A percentile compares a stretch with the other conserved stretches of the same genome.
These are phyloP conservation scores for Heteromeles arbutifolia DNA, from an alignment of 306 rosid genomes.

Conservation along the genomic window DNA sequence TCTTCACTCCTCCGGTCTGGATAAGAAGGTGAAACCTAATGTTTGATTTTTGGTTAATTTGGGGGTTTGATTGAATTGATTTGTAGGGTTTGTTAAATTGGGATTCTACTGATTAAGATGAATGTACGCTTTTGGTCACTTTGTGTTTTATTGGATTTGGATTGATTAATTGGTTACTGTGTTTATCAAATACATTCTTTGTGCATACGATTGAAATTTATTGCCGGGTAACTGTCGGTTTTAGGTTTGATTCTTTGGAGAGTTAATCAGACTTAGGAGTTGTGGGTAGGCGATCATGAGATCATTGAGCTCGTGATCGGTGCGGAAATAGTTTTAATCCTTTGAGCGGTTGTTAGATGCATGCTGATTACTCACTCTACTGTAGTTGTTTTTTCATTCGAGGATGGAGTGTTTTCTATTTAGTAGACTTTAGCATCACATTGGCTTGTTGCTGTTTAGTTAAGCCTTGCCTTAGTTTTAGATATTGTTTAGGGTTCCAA, in stretches of 20 bases:
- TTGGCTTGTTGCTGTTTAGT: background rate
- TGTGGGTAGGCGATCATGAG: background rate
- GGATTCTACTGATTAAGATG: background rate
- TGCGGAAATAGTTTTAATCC: background rate
- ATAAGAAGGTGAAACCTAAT: conserved; percentile 35
- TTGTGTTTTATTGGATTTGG: background rate
- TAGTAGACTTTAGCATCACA: background rate
- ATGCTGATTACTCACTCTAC: background rate
- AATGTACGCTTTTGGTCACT: background rate
- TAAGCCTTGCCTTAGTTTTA: background rate
- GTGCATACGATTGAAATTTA: background rate
- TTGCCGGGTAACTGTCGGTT: background rate
- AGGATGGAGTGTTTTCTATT: background rate
- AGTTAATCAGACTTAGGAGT: background rate
- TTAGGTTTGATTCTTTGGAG: background rate
- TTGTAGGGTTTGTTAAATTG: background rate
- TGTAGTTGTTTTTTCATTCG: background rate
- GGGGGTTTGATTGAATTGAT: background rate
- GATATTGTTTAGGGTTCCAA: background rate
- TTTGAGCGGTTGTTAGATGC: background rate
- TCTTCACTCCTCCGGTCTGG: conserved; percentile 26
- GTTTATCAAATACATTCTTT: background rate
- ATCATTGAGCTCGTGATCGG: background rate
- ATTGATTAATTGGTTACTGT: background rate
- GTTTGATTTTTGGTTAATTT: background rate